These are phyloP conservation scores for Acer negundo DNA, from an alignment of 345 rosid species.

Conservation along the genomic window DNA sequence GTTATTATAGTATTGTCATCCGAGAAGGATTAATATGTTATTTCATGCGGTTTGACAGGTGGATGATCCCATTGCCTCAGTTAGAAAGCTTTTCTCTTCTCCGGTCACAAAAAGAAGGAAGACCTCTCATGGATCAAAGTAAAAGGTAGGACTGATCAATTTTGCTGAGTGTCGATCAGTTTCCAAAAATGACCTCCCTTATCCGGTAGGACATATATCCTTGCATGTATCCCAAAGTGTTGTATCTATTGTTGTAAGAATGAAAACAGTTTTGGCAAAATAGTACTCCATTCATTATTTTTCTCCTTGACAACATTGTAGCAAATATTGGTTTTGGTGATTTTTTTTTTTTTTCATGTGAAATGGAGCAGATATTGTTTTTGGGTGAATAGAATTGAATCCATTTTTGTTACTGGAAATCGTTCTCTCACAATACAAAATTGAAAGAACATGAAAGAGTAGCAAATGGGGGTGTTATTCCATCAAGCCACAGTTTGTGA, in stretches of 20 bases:
- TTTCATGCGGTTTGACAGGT: constrained; percentile 40
- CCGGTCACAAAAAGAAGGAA: constrained; percentile 57
- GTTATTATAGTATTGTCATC: not conserved
- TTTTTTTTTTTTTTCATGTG: too few relatives aligned
- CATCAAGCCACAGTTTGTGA: constrained; percentile 75
- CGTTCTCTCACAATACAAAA: constrained; percentile 17
- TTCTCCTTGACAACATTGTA: not conserved
- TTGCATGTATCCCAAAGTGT: not conserved
- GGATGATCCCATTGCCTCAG: constrained; percentile 74
- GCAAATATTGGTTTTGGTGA: not conserved
- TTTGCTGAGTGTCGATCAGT: constrained; percentile 6
- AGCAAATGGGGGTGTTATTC: constrained; percentile 28
- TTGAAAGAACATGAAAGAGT: constrained; percentile 2
- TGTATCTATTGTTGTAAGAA: constrained; percentile 5
- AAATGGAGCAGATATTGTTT: not conserved
- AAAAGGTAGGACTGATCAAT: constrained; percentile 19
- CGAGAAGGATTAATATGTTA: not conserved
- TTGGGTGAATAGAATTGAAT: constrained; percentile 22
- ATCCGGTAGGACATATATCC: not conserved
- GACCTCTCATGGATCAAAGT: constrained; percentile 33
- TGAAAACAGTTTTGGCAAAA: constrained; percentile 1
- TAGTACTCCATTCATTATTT: not conserved
- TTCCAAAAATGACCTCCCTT: not conserved
- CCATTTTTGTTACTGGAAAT: constrained; percentile 10
- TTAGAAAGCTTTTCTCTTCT: constrained; percentile 68